These are phyloP conservation scores for Aspergillus nanangensis DNA, from an alignment of 495 filamentous ascomycete genomes.

Conservation along the genomic window DNA sequence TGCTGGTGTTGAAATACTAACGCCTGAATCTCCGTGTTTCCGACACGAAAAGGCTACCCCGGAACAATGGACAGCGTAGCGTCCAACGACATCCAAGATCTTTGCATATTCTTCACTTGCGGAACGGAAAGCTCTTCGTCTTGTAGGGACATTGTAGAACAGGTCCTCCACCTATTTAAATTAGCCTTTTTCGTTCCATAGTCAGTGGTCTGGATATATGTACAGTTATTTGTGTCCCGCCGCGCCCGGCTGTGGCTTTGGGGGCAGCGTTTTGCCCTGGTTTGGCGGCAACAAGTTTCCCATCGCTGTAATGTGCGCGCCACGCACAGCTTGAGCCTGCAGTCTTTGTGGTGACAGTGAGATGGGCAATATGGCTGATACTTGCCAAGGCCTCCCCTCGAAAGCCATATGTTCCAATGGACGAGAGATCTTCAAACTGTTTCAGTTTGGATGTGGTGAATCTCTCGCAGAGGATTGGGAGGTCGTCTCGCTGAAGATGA, in stretches of 20 bases:
- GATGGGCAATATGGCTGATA: constrained; percentile 97
- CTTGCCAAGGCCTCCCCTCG: constrained; percentile 95
- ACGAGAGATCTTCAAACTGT: constrained; percentile 87
- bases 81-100: constrained; percentile 90
- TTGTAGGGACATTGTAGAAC: constrained; percentile 92
- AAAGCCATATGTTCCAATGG: constrained; percentile 94
- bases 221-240: constrained; percentile 93
- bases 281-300: constrained; percentile 79
- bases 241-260: constrained; percentile 83
- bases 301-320: constrained; percentile 81
- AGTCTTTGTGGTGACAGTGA: constrained; percentile 92
- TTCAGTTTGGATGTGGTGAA: constrained; percentile 98
- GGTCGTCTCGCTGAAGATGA: constrained; percentile 67
- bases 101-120: constrained; percentile 95
- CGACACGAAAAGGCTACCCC: constrained; percentile 94
- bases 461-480: constrained; percentile 90
- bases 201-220: constrained; percentile 8
- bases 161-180: constrained; percentile 75
- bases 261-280: constrained; percentile 89
- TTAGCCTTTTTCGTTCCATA: constrained; percentile 3
- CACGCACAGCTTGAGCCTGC: constrained; percentile 85
- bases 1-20: constrained; percentile 71
- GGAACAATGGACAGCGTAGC: constrained; percentile 91
- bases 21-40: constrained; percentile 85
- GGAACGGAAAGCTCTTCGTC: constrained; percentile 86